Conservation (phyloP, 177 flowering plant genomes). For the Tripterygium wilfordii region DNA sequence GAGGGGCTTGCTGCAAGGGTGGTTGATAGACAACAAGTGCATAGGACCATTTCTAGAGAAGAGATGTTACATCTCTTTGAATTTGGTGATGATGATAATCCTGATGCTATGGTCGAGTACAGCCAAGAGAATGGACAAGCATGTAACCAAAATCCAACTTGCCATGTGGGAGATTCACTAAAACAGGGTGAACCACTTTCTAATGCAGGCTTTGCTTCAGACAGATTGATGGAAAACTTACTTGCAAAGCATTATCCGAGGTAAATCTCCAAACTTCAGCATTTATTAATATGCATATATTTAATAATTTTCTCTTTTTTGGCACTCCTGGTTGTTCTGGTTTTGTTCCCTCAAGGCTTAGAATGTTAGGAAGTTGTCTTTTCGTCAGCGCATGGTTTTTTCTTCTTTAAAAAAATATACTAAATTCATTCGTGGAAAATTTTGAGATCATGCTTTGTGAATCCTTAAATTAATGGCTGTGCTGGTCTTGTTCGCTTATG, state of each 20-base stretch:
- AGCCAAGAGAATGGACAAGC: constrained; percentile 24
- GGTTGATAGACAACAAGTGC: constrained; percentile 94
- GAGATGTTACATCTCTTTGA: constrained; percentile 94
- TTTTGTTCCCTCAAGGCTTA: background rate
- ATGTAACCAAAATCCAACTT: constrained; percentile 10
- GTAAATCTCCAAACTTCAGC: too few relatives aligned
- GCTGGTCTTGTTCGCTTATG: too few relatives aligned
- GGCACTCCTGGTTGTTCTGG: background rate
- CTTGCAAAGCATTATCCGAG: constrained; percentile 68
- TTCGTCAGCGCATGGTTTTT: too few relatives aligned
- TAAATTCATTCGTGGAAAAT: too few relatives aligned
- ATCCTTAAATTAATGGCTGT: too few relatives aligned
- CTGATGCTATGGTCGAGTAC: constrained; percentile 31
- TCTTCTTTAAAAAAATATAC: too few relatives aligned
- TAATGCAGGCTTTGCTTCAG: constrained; percentile 62
- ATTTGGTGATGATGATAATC: constrained; percentile 85
- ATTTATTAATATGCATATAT: too few relatives aligned
- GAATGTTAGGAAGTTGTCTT: too few relatives aligned
- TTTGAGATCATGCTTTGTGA: too few relatives aligned
- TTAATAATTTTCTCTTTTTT: background rate
- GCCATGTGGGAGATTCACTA: constrained; percentile 22
- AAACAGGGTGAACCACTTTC: constrained; percentile 38
- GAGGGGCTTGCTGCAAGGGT: constrained; percentile 99
- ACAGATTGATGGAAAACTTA: constrained; percentile 77
- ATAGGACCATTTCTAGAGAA: constrained; percentile 91